These are phyloP conservation scores for Mycena crocata DNA, from an alignment of 768 basidiomycete genomes.

Conservation along the genomic window DNA sequence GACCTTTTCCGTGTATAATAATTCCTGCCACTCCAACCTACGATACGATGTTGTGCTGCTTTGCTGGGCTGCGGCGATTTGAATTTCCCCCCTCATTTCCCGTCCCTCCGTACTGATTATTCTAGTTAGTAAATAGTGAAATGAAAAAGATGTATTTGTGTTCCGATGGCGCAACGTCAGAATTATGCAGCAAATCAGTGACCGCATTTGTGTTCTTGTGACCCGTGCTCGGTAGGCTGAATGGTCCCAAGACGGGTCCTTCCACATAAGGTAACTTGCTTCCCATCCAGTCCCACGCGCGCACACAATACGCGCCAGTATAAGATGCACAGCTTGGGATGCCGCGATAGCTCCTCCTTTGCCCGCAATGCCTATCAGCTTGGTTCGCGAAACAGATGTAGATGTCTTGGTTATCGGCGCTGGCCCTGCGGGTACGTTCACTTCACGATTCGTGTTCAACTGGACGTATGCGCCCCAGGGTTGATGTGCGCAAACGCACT, in stretches of 20 bases:
- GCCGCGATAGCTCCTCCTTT: slow-evolving; percentile 9
- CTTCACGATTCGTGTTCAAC: background rate
- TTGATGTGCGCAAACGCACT: slow-evolving; percentile 79
- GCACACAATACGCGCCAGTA: background rate
- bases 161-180: background rate
- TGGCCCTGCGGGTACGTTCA: slow-evolving; percentile 55
- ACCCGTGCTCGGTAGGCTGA: too few species aligned
- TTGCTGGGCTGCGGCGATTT: background rate
- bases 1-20: slow-evolving; percentile 13
- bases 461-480: slow-evolving; percentile 41
- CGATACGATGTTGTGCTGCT: background rate
- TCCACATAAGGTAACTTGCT: background rate
- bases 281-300: slow-evolving; percentile 9
- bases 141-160: background rate
- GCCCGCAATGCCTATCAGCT: slow-evolving; percentile 38
- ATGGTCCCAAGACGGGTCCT: background rate
- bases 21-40: background rate
- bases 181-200: background rate
- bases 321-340: background rate
- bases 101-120: slow-evolving; percentile 1
- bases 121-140: slow-evolving; percentile 23
- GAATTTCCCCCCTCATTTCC: background rate
- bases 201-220: background rate
- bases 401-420: slow-evolving; percentile 75
- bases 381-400: slow-evolving; percentile 52